These are phyloP conservation scores for Zarea fungicola DNA, from an alignment of 2,329 filamentous ascomycete species.

Conservation along the genomic window DNA sequence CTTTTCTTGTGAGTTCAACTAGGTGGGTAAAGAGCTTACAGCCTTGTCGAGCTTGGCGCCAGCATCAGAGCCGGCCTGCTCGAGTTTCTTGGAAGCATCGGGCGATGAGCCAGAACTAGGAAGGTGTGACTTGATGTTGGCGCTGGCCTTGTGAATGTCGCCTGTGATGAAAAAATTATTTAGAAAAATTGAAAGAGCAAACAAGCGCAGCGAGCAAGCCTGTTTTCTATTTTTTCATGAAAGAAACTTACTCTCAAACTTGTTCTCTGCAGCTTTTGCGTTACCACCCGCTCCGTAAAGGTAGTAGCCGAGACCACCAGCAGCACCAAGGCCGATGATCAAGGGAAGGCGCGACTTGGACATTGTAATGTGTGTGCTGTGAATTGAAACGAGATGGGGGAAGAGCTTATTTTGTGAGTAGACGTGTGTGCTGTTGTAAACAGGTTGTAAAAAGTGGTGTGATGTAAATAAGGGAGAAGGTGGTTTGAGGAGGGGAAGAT, in stretches of 20 bases:
- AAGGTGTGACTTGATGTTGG: slow-evolving; percentile 60
- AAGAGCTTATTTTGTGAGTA: not conserved
- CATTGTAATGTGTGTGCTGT: slow-evolving; percentile 31
- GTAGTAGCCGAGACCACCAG: slow-evolving; percentile 77
- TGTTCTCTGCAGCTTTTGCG: slow-evolving; percentile 76
- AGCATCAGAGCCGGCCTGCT: slow-evolving; percentile 39
- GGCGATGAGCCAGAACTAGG: slow-evolving; percentile 49
- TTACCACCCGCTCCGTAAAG: slow-evolving; percentile 81
- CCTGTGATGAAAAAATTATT: slow-evolving; percentile 43
- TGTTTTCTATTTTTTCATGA: no score
- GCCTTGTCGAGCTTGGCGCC: slow-evolving; percentile 61
- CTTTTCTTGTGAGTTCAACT: no score
- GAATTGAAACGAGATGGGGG: not conserved
- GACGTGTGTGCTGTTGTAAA: not conserved
- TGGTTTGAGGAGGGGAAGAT: not conserved
- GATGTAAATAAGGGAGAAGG: not conserved
- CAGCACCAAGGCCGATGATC: slow-evolving; percentile 56
- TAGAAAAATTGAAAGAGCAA: not conserved
- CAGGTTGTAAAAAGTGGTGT: not conserved
- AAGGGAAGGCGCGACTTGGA: slow-evolving; percentile 43
- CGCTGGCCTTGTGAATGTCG: slow-evolving; percentile 66
- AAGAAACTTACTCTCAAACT: slow-evolving; percentile 66
- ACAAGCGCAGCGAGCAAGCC: not conserved
- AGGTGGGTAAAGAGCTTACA: no score
- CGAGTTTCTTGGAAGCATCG: slow-evolving; percentile 59